Evolutionary conservation across 2,329 filamentous ascomycete species (phyloP), one percentile per base, ranked within the genome.

Genomic region (Drechmeria coniospora): DNA sequence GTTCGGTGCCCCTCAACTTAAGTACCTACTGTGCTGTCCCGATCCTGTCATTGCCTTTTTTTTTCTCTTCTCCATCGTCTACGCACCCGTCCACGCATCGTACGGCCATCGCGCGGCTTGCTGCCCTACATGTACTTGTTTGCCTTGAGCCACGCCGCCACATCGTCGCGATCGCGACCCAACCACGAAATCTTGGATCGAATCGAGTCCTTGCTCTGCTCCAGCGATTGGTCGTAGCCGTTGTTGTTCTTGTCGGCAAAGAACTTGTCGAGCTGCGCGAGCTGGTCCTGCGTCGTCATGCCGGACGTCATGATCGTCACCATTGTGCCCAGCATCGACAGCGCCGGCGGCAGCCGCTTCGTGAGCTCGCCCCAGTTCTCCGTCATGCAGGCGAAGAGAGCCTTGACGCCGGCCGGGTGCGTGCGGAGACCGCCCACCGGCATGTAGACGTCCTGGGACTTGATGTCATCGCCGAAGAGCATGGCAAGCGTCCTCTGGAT

Each of bases 361-460:
- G 73, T 69, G 23, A 95, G 62, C 19, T 71, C 65, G n/a, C 81
- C 79, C 84, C 87, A 95, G 57, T 92, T 90, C 39, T 74, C 65
- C 48, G 75, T 79, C 61, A 92, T 65, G 80, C 82, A 95, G 12
- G 51, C 54, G 67, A 79, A 94, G 32, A 93, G 66, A 6, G 79
- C 79, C 32, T 79, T 62, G 31, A 92, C 79, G 40, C 87, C 87
- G 23, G 74, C 72, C 6, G 73, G 59, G 47, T 92, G 82, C 29
- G 69, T 70, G 32, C 86, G 73, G 16, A 95, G 68, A 6, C 80
- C 80, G 19, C 73, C 70, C 21, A 90, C 69, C 2, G 87, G 86
- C 49, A 93, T 74, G 58, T 93, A 94, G 38, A 94, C 75, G 51
- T 95, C 87, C 53, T 94, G 87, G 38, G 80, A 83, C 63, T 92